These are phyloP conservation scores for Magnolia sinica DNA, from an alignment of 164 flowering plant species.

Conservation along the genomic window DNA sequence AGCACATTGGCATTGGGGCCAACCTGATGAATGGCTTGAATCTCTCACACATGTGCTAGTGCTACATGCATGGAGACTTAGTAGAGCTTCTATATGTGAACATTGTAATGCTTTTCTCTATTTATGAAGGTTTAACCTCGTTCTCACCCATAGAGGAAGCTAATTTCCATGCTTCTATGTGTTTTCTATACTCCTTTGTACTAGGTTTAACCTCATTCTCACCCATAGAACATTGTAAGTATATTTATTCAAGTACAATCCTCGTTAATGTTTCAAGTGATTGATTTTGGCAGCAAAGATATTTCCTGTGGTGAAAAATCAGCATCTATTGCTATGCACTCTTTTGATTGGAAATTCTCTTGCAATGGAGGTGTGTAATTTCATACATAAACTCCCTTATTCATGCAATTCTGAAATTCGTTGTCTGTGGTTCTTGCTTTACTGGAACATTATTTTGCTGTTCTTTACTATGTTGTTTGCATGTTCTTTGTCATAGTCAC, in stretches of 20 bases:
- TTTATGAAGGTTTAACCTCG: too few relatives aligned
- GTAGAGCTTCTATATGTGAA: too few relatives aligned
- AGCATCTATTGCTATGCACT: conserved; percentile 86
- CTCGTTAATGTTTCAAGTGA: background rate
- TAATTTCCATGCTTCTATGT: too few relatives aligned
- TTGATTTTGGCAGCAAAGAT: conserved; percentile 64
- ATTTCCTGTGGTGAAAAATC: conserved; percentile 91
- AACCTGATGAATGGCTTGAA: too few relatives aligned
- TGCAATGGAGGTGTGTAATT: conserved; percentile 77
- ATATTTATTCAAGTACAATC: background rate
- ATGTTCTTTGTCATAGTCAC: conserved; percentile 34
- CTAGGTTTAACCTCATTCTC: too few relatives aligned
- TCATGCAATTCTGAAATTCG: background rate
- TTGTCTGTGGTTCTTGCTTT: conserved; percentile 8
- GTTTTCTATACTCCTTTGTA: too few relatives aligned
- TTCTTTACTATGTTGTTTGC: background rate
- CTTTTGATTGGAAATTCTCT: conserved; percentile 81
- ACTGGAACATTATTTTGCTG: background rate
- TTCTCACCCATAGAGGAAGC: too few relatives aligned
- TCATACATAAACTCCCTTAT: background rate
- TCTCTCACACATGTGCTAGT: too few relatives aligned
- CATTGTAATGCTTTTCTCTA: too few relatives aligned
- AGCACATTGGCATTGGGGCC: too few relatives aligned
- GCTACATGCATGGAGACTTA: too few relatives aligned
- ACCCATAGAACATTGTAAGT: too few relatives aligned